Percentiles rank a stretch among this genome's conserved stretches.
phyloP scores from a whole-genome alignment of 805 yeast species.

The Cyberlindnera petersonii region DNA sequence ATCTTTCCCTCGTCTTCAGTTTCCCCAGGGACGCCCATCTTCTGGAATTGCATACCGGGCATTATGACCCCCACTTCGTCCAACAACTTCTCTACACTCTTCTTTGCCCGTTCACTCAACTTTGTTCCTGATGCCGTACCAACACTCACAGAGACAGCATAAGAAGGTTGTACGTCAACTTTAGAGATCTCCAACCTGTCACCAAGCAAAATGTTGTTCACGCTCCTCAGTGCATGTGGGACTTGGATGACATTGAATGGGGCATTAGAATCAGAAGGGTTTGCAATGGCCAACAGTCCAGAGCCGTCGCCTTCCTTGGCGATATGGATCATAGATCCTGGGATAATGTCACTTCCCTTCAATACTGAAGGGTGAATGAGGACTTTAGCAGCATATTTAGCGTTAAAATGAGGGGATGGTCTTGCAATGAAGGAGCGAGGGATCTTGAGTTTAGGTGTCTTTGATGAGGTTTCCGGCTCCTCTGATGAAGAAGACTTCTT shows the following conservation, averaged over 20 bases:
- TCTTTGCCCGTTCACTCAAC: slow-evolving; percentile 25
- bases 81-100: slow-evolving; percentile 39
- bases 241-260: slow-evolving; percentile 43
- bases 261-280: slow-evolving; percentile 32
- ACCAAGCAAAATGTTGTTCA: slow-evolving; percentile 44
- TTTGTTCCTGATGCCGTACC: slow-evolving; percentile 27
- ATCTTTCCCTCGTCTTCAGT: slow-evolving; percentile 19
- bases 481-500: slow-evolving; percentile 26
- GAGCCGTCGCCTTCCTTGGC: slow-evolving; percentile 39
- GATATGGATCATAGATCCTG: slow-evolving; percentile 44
- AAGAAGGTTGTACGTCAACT: slow-evolving; percentile 45
- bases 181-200: slow-evolving; percentile 48
- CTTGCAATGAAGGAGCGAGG: slow-evolving; percentile 38
- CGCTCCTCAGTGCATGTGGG: slow-evolving; percentile 41
- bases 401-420: slow-evolving; percentile 30
- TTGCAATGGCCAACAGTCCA: slow-evolving; percentile 44
- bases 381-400: slow-evolving; percentile 35
- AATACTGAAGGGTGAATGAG: slow-evolving; percentile 42
- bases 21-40: slow-evolving; percentile 21
- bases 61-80: slow-evolving; percentile 56
- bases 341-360: slow-evolving; percentile 41
- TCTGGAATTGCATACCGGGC: slow-evolving; percentile 45
- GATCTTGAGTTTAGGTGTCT: slow-evolving; percentile 31
- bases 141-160: slow-evolving; percentile 35
- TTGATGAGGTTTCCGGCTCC: slow-evolving; percentile 15